phyloP scores from a whole-genome alignment of 345 rosid genomes.

The Aurinia saxatilis region DNA sequence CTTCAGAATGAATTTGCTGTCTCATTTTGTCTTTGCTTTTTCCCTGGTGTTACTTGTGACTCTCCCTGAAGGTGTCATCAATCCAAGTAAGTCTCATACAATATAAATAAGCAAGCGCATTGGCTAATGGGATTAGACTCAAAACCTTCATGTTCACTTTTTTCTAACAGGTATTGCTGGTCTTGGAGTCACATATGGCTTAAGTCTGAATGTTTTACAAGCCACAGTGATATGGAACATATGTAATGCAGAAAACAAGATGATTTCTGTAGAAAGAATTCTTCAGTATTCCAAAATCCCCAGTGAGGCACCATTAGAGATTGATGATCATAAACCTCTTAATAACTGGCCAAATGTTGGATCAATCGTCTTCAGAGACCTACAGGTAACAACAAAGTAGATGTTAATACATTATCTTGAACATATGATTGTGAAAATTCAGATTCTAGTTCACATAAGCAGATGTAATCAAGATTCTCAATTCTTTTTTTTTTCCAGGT shows the following conservation, averaged over 20 bases:
- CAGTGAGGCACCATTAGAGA: conserved; percentile 67
- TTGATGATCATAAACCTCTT: conserved; percentile 54
- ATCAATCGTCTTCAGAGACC: conserved; percentile 58
- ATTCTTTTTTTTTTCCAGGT: conserved; percentile 37
- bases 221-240: conserved; percentile 84
- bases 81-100: conserved; percentile 64
- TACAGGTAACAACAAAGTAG: conserved; percentile 46
- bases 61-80: conserved; percentile 90
- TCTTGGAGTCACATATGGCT: conserved; percentile 83
- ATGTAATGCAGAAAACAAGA: conserved; percentile 86
- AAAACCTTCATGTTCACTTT: neutral
- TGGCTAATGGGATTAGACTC: neutral
- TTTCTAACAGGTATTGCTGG: conserved; percentile 75
- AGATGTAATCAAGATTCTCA: neutral
- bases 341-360: conserved; percentile 85
- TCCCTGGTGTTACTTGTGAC: conserved; percentile 75
- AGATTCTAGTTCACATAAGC: neutral
- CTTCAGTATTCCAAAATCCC: conserved; percentile 71
- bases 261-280: conserved; percentile 88
- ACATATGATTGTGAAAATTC: neutral
- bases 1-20: conserved; percentile 73
- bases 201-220: conserved; percentile 79
- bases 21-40: conserved; percentile 87
- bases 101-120: neutral
- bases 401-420: neutral